Percentiles rank a stretch among this genome's conserved stretches.
Evolutionary conservation across 352 stramenopile genomes (phyloP).

Genomic region (Phytopythium aichiense): DNA sequence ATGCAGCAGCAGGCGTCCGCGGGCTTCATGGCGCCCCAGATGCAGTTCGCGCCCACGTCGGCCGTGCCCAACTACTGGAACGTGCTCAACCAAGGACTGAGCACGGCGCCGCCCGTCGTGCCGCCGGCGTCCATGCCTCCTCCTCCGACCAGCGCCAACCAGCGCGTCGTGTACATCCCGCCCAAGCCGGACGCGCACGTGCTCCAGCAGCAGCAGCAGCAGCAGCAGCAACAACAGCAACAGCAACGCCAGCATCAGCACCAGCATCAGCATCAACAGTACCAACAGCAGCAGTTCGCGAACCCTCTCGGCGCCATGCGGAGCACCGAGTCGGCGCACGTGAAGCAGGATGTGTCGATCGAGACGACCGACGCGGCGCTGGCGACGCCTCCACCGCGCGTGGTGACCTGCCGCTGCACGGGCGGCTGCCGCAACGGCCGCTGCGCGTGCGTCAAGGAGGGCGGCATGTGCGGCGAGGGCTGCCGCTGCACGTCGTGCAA

Average conservation of each 20-base stretch:
- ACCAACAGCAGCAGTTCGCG: slow-evolving; percentile 2
- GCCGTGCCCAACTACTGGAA: slow-evolving; percentile 87
- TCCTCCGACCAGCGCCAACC: slow-evolving; percentile 11
- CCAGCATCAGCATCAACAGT: slow-evolving; percentile 7
- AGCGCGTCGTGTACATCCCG: slow-evolving; percentile 71
- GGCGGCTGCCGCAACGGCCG: slow-evolving; percentile 77
- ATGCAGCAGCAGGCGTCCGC: slow-evolving; percentile 3
- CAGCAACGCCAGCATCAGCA: slow-evolving; percentile 1
- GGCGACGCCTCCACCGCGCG: slow-evolving; percentile 23
- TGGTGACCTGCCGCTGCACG: slow-evolving; percentile 76
- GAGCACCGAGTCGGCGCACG: not conserved
- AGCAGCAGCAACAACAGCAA: slow-evolving; percentile 9
- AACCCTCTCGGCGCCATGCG: not conserved
- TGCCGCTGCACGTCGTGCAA: slow-evolving; percentile 86
- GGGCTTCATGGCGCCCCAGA: slow-evolving; percentile 14
- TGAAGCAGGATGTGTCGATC: slow-evolving; percentile 6
- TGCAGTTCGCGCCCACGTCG: slow-evolving; percentile 62
- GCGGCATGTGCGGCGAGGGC: slow-evolving; percentile 65
- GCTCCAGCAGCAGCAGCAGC: slow-evolving; percentile 11
- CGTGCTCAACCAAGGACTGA: slow-evolving; percentile 68
- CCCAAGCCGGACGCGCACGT: slow-evolving; percentile 49
- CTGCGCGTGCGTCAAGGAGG: slow-evolving; percentile 81
- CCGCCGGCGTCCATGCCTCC: slow-evolving; percentile 23
- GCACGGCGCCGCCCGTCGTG: slow-evolving; percentile 17
- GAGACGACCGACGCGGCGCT: not conserved